These are phyloP conservation scores for Rhizopus microsporus DNA, from an alignment of 371 early-diverging fungal species.

Conservation along the genomic window DNA sequence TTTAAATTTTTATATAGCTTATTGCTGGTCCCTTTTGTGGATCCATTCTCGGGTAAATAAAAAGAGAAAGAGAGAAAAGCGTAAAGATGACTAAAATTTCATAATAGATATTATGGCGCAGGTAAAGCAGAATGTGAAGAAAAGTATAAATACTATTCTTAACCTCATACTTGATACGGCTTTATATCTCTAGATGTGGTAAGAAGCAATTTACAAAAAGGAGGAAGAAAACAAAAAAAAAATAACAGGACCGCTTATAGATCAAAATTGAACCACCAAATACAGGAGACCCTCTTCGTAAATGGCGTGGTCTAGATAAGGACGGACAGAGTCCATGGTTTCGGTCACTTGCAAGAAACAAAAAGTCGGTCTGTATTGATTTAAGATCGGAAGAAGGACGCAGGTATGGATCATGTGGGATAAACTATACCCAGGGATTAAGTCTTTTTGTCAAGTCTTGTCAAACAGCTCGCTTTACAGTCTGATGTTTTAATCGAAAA, in stretches of 20 bases:
- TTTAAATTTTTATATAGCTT: constrained; percentile 25
- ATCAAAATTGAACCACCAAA: constrained; percentile 60
- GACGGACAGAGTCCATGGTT: constrained; percentile 58
- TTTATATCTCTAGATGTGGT: constrained; percentile 29
- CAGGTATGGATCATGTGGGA: constrained; percentile 26
- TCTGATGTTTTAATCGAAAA: constrained; percentile 61
- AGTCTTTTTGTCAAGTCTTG: constrained; percentile 28
- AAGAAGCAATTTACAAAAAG: constrained; percentile 7
- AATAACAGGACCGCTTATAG: constrained; percentile 13
- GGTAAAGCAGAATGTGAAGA: constrained; percentile 23
- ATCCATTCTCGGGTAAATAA: constrained; percentile 50
- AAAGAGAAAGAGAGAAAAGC: not conserved
- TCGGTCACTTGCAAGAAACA: constrained; percentile 53
- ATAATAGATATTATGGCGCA: constrained; percentile 40
- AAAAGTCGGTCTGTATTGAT: constrained; percentile 58
- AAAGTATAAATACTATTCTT: too few species aligned
- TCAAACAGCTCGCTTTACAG: constrained; percentile 44
- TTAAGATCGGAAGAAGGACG: constrained; percentile 48
- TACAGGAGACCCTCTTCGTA: constrained; percentile 54
- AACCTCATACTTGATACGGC: not conserved
- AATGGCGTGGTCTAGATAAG: constrained; percentile 53
- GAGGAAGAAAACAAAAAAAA: not conserved
- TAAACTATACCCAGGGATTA: not conserved
- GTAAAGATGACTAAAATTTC: not conserved
- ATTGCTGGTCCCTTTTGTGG: constrained; percentile 61